Base-by-base conservation (phyloP, 2,329 filamentous ascomycete genomes). In the Sphaerulina vaccinii region DNA sequence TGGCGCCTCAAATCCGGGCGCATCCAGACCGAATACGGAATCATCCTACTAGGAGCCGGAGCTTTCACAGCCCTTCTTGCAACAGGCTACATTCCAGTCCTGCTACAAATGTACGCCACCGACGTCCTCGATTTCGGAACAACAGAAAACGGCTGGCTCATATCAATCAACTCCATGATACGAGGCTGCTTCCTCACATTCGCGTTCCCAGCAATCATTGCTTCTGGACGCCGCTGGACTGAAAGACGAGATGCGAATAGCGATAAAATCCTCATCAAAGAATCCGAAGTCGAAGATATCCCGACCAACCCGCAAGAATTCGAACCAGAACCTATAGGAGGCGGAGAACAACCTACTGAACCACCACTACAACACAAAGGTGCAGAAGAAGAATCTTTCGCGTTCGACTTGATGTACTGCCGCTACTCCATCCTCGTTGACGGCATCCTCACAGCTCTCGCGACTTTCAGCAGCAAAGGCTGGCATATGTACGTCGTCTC, bases 401-500 rank as follows among this genome's bases (percentile, higher is more conserved):
- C 71, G 0, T 89, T 89, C 61, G 86, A 89, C 54, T 73, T 89
- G 1, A 74, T 83, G 29, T 88, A 87, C 60, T 73, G 86, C 2
- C 76, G 82, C 2, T 86, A 80, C 72, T 86, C 82, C 54, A 71
- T 88, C 2, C 67, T 88, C 0, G 72, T 83, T 0, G 86, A 89
- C 60, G 84, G 84, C 0, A 61, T 80, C 0, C 70, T 89, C 18
- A 89, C 86, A 0, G 79, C 79, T 1, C 72, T 82, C 0, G 80
- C 83, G 0, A 79, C 81, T 0, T 84, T 87, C 56, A 82, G 84
- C 0, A 81, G 78, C 0, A 54, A 80, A 41, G 76, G 78, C 1
- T 88, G 84, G 83, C 85, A 89, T 58, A 81, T 88, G 40, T 88
- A 86, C 61, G 68, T 87, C 0, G 79, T 85, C 1, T 83, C 83